Percentiles rank a stretch among this genome's conserved stretches.
Evolutionary conservation across 2,329 filamentous ascomycete genomes (phyloP).

Genomic region (Aspergillus amoenus): DNA sequence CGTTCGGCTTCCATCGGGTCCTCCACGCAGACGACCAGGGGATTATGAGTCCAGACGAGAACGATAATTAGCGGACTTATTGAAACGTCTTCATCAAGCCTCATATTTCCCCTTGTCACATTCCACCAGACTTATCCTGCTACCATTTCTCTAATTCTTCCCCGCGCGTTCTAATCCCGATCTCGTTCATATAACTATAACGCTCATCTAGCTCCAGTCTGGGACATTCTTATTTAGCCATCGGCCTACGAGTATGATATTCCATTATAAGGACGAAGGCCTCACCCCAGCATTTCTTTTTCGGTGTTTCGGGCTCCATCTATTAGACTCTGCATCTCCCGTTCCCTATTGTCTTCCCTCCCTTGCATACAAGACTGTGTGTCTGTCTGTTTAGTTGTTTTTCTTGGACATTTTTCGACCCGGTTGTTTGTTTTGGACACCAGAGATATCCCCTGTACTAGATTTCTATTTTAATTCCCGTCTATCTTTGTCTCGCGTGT

Average conservation of each 20-base stretch:
- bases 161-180: background rate
- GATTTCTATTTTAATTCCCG: background rate
- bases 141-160: background rate
- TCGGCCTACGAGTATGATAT: background rate
- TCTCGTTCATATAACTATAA: background rate
- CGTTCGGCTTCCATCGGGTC: conserved; percentile 28
- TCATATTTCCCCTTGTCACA: background rate
- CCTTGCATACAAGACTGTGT: background rate
- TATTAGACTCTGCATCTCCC: background rate
- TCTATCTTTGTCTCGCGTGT: background rate
- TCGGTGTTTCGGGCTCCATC: background rate
- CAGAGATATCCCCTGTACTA: conserved; percentile 4
- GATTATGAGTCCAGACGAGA: conserved; percentile 31
- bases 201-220: background rate
- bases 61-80: conserved; percentile 1
- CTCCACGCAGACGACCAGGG: conserved; percentile 27
- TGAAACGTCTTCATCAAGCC: background rate
- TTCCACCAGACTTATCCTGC: background rate
- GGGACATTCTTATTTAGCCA: background rate
- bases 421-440: background rate
- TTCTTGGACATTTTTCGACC: background rate
- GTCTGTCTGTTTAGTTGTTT: background rate
- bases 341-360: background rate
- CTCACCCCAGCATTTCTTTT: background rate
- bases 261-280: background rate